phyloP scores from a whole-genome alignment of 1,139 yeast species.

The Groenewaldozyma auringiensis region DNA sequence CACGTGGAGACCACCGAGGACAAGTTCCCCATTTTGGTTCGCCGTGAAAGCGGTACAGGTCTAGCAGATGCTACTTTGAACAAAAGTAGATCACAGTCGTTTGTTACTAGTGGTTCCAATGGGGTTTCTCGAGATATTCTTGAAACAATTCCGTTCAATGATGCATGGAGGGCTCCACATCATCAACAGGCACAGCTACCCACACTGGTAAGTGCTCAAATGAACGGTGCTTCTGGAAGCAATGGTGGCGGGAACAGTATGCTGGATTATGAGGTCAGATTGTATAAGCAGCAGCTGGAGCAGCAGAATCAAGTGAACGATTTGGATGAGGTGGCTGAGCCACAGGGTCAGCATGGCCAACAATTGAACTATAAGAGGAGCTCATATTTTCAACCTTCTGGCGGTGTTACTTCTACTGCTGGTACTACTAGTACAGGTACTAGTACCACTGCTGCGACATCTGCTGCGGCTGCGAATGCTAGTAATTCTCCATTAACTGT shows the following conservation, averaged over 20 bases:
- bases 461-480: no score
- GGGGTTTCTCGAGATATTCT: neutral
- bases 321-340: neutral
- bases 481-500: no score
- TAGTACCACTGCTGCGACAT: no score
- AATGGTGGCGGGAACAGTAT: neutral
- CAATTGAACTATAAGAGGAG: neutral
- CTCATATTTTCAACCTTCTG: constrained; percentile 1
- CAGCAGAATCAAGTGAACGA: constrained; percentile 9
- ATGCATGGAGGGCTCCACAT: neutral
- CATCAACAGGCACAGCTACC: neutral
- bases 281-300: constrained; percentile 12
- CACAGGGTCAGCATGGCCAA: neutral
- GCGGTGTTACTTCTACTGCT: neutral
- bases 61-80: neutral
- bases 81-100: constrained; percentile 1
- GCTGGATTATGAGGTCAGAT: constrained; percentile 4
- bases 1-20: constrained; percentile 34
- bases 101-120: neutral
- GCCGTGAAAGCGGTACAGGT: constrained; percentile 27
- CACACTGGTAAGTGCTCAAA: neutral
- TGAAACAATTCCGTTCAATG: neutral
- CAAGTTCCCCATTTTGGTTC: constrained; percentile 36
- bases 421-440: neutral
- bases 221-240: neutral